Percentiles rank a stretch among this genome's conserved stretches.
phyloP scores from a whole-genome alignment of 192 early-diverging fungal species.

The Ambispora gerdemannii region DNA sequence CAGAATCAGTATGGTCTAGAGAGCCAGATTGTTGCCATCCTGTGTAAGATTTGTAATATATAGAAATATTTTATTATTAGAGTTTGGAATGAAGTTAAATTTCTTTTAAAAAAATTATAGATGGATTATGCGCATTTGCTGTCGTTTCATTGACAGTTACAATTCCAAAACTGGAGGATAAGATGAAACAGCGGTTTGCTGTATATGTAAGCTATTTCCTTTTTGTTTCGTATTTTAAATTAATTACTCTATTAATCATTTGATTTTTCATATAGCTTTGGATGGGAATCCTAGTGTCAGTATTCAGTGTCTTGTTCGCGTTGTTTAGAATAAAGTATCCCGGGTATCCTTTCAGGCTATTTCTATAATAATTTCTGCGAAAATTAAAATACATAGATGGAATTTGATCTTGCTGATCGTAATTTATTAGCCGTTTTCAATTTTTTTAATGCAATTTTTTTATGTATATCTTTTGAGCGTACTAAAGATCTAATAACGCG shows the following conservation, averaged over 20 bases:
- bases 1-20: constrained; percentile 68
- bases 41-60: constrained; percentile 46
- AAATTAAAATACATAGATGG: too few relatives aligned
- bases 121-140: constrained; percentile 54
- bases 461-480: too few relatives aligned
- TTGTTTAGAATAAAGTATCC: constrained; percentile 71
- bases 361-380: constrained; percentile 41
- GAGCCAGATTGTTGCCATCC: constrained; percentile 64
- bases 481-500: too few relatives aligned
- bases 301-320: constrained; percentile 61
- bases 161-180: constrained; percentile 54
- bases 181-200: constrained; percentile 51
- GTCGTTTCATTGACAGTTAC: constrained; percentile 52
- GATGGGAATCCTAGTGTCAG: constrained; percentile 60
- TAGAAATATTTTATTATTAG: background rate
- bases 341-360: constrained; percentile 63
- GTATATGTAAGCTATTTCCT: constrained; percentile 41
- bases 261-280: constrained; percentile 37
- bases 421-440: too few relatives aligned
- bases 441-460: too few relatives aligned
- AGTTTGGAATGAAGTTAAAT: constrained; percentile 6
- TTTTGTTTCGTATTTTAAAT: background rate
- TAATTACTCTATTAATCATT: background rate
- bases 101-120: constrained; percentile 37
- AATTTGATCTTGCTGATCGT: too few relatives aligned